Evolutionary conservation across 495 filamentous ascomycete genomes (phyloP), one percentile per base, ranked within the genome.

Genomic region (Penicillium canescens): DNA sequence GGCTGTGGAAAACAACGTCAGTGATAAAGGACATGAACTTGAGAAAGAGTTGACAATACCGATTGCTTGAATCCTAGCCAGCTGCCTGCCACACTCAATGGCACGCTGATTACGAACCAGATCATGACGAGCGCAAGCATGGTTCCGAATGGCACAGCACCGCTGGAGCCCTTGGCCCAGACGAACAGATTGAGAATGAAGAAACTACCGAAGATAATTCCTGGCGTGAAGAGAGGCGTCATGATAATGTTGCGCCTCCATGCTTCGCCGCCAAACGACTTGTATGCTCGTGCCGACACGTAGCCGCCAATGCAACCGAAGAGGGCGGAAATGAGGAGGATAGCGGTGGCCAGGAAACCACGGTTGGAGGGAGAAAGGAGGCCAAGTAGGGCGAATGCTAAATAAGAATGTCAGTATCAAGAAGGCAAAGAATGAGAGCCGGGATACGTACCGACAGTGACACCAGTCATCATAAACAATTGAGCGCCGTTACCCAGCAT

Each of bases 181-280:
- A 98, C 84, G 76, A 98, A 97, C 26, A 98, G 80, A 73, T 98
- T 92, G 48, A 98, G 85, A 13, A 96, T 72, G 82, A 98, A 97
- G 79, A 98, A 98, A 41, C 78, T 80, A 50, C 78, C 69, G 62
- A 98, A 98, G 56, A 97, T 90, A 54, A 96, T 82, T 14, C 85
- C 88, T 6, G 94, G 94, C 10, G 97, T 84, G 28, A 96, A 76
- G 11, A 93, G 60, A 9, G 94, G 94, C 1, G 94, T 98, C 55
- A 95, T 78, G 48, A 84, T 78, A 59, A 98, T 96, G 69, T 95
- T 96, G 36, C 87, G 79, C 78, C 96, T 96, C 95, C 94, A 98
- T 20, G 85, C 76, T 53, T 96, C 93, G 58, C 93, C 94, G 45
- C 86, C 84, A 68, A 97, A 89, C 23, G 90, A 82, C 71, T 98